phyloP scores from a whole-genome alignment of 2,329 filamentous ascomycete genomes.

The Aschersonia sp. region DNA sequence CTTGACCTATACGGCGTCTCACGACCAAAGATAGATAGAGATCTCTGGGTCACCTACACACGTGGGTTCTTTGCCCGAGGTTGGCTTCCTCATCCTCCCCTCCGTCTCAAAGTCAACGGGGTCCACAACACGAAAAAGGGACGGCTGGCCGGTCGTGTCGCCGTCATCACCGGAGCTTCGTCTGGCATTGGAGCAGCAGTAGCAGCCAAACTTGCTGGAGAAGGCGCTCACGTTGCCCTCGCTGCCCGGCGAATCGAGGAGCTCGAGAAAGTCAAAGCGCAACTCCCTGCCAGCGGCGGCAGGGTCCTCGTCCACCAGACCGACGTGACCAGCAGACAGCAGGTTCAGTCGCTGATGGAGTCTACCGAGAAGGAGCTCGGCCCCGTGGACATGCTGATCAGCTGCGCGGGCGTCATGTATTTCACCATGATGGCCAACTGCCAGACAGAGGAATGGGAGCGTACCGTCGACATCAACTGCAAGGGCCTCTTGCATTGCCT shows the following conservation, averaged over 20 bases:
- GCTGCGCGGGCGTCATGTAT: conserved; percentile 77
- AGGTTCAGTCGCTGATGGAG: conserved; percentile 53
- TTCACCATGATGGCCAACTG: conserved; percentile 76
- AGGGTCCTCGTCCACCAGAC: conserved; percentile 57
- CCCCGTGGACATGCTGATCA: conserved; percentile 63
- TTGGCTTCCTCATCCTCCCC: conserved; percentile 54
- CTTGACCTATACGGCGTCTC: conserved; percentile 37
- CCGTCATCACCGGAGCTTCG: conserved; percentile 65
- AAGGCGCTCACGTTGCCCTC: conserved; percentile 59
- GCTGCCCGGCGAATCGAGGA: conserved; percentile 57
- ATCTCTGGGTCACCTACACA: conserved; percentile 62
- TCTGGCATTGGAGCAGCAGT: conserved; percentile 69
- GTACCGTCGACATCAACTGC: conserved; percentile 75
- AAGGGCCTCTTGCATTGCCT: conserved; percentile 66
- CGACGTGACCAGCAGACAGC: conserved; percentile 52
- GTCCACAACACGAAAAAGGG: conserved; percentile 24
- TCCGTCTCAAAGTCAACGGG: conserved; percentile 21
- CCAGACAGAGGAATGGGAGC: conserved; percentile 62
- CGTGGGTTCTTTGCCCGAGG: conserved; percentile 70
- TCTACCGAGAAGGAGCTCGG: conserved; percentile 48
- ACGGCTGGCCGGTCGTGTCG: conserved; percentile 53
- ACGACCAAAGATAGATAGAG: conserved; percentile 53
- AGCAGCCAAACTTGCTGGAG: conserved; percentile 49
- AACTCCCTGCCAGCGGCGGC: conserved; percentile 38
- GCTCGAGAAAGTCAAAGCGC: conserved; percentile 51